phyloP scores from a whole-genome alignment of 2,329 filamentous ascomycete genomes.

The Botryotinia convoluta region DNA sequence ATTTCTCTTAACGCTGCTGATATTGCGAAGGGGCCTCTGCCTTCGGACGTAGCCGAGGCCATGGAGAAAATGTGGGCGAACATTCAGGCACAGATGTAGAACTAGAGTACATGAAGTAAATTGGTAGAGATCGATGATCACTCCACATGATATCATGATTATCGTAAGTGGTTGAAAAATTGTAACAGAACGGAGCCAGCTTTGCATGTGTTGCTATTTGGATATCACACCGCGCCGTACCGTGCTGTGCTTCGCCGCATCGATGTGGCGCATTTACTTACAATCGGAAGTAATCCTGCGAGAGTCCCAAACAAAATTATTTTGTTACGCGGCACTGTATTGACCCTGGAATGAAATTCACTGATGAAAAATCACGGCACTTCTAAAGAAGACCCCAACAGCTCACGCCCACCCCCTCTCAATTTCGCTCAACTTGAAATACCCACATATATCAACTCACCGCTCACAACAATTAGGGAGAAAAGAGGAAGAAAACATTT shows the following conservation, averaged over 20 bases:
- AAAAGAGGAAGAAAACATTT: too few relatives aligned
- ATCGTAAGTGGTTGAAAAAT: background rate
- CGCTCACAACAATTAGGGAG: too few relatives aligned
- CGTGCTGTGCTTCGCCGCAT: too few relatives aligned
- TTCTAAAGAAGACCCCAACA: too few relatives aligned
- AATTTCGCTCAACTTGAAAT: background rate
- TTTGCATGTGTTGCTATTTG: background rate
- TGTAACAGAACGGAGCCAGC: background rate
- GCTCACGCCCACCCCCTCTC: too few relatives aligned
- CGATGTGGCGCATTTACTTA: too few relatives aligned
- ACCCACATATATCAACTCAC: background rate
- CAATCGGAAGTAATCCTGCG: background rate
- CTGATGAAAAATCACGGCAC: too few relatives aligned
- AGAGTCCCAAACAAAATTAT: background rate
- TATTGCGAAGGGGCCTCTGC: conserved; percentile 9
- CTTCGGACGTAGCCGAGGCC: background rate
- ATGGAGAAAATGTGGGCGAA: background rate
- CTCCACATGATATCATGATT: background rate
- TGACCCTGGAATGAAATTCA: too few relatives aligned
- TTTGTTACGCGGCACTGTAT: too few relatives aligned
- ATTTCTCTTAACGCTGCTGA: background rate
- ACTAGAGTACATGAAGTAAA: background rate
- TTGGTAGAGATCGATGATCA: background rate
- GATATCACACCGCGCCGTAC: background rate
- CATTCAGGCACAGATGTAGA: background rate